These are phyloP conservation scores for Citrus trifoliata DNA, from an alignment of 345 rosid species.

Conservation along the genomic window DNA sequence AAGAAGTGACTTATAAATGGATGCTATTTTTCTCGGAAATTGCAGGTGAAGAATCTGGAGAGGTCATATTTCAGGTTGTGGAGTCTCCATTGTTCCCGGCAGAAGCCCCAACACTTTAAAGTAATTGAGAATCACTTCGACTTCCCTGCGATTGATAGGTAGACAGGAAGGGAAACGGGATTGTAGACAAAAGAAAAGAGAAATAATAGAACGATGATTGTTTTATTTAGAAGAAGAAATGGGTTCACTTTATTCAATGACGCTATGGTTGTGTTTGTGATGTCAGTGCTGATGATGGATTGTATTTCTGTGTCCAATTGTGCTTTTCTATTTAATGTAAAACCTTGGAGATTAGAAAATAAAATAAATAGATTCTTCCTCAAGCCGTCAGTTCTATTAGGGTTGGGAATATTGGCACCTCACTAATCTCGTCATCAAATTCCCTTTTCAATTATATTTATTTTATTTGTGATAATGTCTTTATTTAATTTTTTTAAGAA, in stretches of 20 bases:
- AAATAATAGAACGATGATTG: not conserved
- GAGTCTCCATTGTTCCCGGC: conserved; percentile 75
- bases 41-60: conserved; percentile 89
- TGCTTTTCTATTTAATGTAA: not conserved
- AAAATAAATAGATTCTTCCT: no score
- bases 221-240: not conserved
- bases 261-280: not conserved
- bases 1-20: no score
- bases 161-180: conserved; percentile 23
- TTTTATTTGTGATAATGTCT: no score
- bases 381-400: no score
- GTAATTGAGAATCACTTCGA: conserved; percentile 75
- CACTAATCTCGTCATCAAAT: no score
- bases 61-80: conserved; percentile 92
- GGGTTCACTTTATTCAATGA: conserved; percentile 10
- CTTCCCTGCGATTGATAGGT: conserved; percentile 62
- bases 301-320: not conserved
- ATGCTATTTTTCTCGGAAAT: not conserved
- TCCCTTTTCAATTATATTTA: no score
- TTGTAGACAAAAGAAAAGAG: conserved; percentile 37
- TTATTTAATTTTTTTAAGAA: no score
- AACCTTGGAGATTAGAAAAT: not conserved
- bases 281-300: conserved; percentile 9
- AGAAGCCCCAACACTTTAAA: conserved; percentile 75
- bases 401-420: no score